Evolutionary conservation across 139 green algal genomes (phyloP).

Genomic region (Chlorella vulgaris): DNA sequence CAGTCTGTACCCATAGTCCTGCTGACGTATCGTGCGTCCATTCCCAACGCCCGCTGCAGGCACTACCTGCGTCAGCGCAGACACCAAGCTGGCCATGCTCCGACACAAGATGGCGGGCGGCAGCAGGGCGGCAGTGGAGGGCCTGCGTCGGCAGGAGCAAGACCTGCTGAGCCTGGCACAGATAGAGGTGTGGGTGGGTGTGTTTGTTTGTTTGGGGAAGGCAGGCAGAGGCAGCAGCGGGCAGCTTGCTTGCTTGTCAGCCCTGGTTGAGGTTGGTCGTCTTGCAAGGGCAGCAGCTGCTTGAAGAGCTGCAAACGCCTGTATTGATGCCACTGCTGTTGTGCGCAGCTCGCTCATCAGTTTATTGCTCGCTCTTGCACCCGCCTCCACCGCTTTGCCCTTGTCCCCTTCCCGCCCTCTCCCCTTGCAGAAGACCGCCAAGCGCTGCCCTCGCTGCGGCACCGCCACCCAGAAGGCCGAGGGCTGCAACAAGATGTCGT

Average conservation of each 20-base stretch:
- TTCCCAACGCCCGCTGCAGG: not conserved
- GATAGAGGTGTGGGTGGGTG: conserved; percentile 36
- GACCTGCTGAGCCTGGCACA: conserved; percentile 39
- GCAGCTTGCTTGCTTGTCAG: not conserved
- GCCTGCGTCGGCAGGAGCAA: conserved; percentile 39
- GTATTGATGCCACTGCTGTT: too few species aligned
- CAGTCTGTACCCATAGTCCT: too few species aligned
- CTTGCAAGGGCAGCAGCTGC: too few species aligned
- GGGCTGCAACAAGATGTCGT: conserved; percentile 93
- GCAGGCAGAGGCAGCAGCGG: not conserved
- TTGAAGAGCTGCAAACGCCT: too few species aligned
- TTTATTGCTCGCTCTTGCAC: too few species aligned
- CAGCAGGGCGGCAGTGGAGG: conserved; percentile 5
- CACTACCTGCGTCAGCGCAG: conserved; percentile 34
- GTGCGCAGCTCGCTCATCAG: too few species aligned
- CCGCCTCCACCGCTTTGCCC: too few species aligned
- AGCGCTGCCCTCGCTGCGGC: conserved; percentile 71
- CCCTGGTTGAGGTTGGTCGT: too few species aligned
- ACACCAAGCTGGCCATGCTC: conserved; percentile 54
- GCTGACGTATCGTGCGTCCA: too few species aligned
- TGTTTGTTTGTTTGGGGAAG: not conserved
- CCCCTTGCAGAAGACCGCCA: conserved; percentile 37
- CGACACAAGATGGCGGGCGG: conserved; percentile 44
- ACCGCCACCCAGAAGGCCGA: conserved; percentile 70
- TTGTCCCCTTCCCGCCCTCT: not conserved